Conservation (phyloP, 371 early-diverging fungal genomes). For the Haplosporangium sp. region DNA sequence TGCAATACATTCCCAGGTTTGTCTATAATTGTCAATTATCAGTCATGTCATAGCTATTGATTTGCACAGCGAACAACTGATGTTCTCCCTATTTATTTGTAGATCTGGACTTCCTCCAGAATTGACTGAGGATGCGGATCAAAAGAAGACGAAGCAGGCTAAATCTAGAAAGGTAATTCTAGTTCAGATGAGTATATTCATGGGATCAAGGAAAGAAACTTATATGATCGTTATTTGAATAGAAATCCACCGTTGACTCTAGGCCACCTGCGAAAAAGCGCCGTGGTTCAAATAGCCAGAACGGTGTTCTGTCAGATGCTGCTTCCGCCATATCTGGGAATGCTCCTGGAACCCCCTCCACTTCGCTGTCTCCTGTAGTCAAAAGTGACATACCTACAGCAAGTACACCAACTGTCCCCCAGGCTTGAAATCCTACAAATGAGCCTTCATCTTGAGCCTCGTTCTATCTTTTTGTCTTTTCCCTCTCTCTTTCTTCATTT, state of each 20-base stretch:
- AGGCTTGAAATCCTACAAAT: constrained; percentile 2
- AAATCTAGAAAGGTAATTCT: constrained; percentile 42
- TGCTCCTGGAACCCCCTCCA: not conserved
- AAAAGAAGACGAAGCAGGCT: constrained; percentile 58
- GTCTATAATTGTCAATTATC: not conserved
- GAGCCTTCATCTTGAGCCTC: not conserved
- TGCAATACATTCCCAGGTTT: constrained; percentile 81
- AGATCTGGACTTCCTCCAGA: constrained; percentile 62
- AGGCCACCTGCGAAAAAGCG: constrained; percentile 48
- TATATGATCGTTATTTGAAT: not conserved
- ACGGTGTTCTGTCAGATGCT: constrained; percentile 23
- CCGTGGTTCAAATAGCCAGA: constrained; percentile 38
- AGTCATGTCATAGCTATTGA: not conserved
- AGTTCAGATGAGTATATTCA: not conserved
- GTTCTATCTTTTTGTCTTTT: constrained; percentile 4
- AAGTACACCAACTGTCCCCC: constrained; percentile 17
- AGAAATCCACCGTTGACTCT: constrained; percentile 28
- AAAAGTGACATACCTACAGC: constrained; percentile 16
- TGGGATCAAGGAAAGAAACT: not conserved
- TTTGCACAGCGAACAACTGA: not conserved
- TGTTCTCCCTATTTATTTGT: not conserved
- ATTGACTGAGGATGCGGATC: constrained; percentile 56
- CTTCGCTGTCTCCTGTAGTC: constrained; percentile 1
- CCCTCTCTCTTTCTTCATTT: not conserved
- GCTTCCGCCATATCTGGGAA: constrained; percentile 11